Evolutionary conservation across 495 filamentous ascomycete genomes (phyloP).

Genomic region (Hypoxylon subgilvum): DNA sequence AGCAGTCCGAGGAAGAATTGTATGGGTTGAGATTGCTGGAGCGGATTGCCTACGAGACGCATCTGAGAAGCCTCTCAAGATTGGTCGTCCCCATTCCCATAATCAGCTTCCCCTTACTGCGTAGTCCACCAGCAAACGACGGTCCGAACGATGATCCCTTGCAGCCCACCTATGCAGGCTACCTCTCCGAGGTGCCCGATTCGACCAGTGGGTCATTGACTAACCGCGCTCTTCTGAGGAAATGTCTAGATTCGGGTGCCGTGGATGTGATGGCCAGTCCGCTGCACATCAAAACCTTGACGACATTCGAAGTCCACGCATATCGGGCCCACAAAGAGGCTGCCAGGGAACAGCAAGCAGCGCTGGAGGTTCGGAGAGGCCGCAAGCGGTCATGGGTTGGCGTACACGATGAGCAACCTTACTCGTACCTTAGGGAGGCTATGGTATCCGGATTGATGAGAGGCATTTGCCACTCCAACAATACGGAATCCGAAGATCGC

Average conservation of each 20-base stretch:
- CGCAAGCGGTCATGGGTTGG: constrained; percentile 93
- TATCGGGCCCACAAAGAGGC: constrained; percentile 78
- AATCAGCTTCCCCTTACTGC: constrained; percentile 48
- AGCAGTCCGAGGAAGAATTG: constrained; percentile 57
- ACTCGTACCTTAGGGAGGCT: constrained; percentile 81
- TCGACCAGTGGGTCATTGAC: constrained; percentile 42
- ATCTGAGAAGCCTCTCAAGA: constrained; percentile 72
- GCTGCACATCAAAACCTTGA: constrained; percentile 69
- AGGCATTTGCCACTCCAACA: constrained; percentile 77
- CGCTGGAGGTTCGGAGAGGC: constrained; percentile 68
- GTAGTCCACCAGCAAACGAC: constrained; percentile 37
- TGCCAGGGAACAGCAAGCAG: constrained; percentile 68
- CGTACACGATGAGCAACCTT: constrained; percentile 83
- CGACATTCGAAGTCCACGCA: constrained; percentile 78
- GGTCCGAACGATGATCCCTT: constrained; percentile 42
- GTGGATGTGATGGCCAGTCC: constrained; percentile 83
- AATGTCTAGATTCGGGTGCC: constrained; percentile 83
- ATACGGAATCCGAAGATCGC: constrained; percentile 54
- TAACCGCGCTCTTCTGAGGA: constrained; percentile 57
- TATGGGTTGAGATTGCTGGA: constrained; percentile 73
- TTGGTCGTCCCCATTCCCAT: constrained; percentile 77
- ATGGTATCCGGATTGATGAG: constrained; percentile 92
- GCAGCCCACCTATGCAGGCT: constrained; percentile 24
- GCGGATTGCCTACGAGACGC: constrained; percentile 71
- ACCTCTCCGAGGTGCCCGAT: constrained; percentile 20